Evolutionary conservation across 495 filamentous ascomycete species (phyloP).

Genomic region (Lepidopterella palustris): DNA sequence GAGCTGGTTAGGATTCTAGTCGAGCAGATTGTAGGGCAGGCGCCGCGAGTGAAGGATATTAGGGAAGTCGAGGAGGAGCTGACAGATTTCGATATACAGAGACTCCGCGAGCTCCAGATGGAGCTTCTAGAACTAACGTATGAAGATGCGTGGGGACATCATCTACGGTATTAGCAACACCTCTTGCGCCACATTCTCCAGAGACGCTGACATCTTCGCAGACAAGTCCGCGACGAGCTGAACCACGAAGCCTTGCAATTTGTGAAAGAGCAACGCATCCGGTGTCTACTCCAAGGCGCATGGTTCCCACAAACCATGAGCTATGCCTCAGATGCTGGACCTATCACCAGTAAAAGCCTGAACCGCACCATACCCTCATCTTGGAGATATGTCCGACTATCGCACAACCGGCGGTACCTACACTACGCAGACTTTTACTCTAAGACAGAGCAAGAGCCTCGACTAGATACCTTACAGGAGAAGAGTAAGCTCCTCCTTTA

Average conservation of each 20-base stretch:
- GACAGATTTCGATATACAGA: slow-evolving; percentile 67
- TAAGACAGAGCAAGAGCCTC: slow-evolving; percentile 57
- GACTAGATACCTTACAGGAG: slow-evolving; percentile 64
- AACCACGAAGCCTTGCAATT: slow-evolving; percentile 90
- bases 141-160: slow-evolving; percentile 89
- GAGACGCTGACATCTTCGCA: slow-evolving; percentile 24
- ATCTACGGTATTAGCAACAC: slow-evolving; percentile 46
- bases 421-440: slow-evolving; percentile 85
- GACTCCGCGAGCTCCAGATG: slow-evolving; percentile 87
- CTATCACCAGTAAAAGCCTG: slow-evolving; percentile 37
- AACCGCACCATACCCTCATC: slow-evolving; percentile 38
- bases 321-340: slow-evolving; percentile 37
- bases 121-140: slow-evolving; percentile 84
- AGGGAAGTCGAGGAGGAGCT: slow-evolving; percentile 85
- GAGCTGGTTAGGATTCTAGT: slow-evolving; percentile 87
- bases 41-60: slow-evolving; percentile 76
- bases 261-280: slow-evolving; percentile 90
- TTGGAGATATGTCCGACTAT: slow-evolving; percentile 82
- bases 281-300: slow-evolving; percentile 80
- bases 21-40: slow-evolving; percentile 82
- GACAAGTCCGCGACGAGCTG: slow-evolving; percentile 86
- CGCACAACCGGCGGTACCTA: slow-evolving; percentile 82
- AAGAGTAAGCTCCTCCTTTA: slow-evolving; percentile 54
- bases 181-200: not conserved
- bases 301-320: slow-evolving; percentile 69